Evolutionary conservation across 202 grass and related monocot species (phyloP).

Genomic region (Schoenoplectus triqueter): DNA sequence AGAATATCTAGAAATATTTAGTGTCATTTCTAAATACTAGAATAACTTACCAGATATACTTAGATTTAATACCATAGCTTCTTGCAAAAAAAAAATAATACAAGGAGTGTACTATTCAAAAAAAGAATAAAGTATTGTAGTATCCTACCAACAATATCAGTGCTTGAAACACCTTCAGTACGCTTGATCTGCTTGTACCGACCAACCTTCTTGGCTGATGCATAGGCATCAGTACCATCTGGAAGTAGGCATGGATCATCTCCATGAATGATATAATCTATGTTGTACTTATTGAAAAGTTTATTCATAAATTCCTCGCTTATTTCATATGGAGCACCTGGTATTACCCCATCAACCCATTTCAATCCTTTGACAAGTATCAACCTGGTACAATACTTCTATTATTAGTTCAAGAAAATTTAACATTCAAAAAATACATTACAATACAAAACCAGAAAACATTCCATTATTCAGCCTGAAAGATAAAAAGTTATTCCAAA

Average conservation of each 20-base stretch:
- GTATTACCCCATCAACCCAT: constrained; percentile 91
- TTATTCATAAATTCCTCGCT: constrained; percentile 92
- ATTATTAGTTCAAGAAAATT: constrained; percentile 19
- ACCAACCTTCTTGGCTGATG: constrained; percentile 74
- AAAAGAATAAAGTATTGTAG: constrained; percentile 17
- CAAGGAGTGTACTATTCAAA: not conserved
- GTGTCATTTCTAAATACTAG: not conserved
- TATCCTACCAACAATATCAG: constrained; percentile 80
- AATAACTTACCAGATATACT: not conserved
- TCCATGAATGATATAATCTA: constrained; percentile 90
- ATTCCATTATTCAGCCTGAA: constrained; percentile 3
- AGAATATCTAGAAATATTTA: not conserved
- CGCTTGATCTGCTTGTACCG: constrained; percentile 97
- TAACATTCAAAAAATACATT: not conserved
- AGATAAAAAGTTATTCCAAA: not conserved
- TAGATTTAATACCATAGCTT: not conserved
- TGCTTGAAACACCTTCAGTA: constrained; percentile 93
- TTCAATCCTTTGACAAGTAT: constrained; percentile 86
- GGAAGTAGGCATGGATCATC: constrained; percentile 91
- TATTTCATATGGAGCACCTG: constrained; percentile 82
- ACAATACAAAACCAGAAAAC: not conserved
- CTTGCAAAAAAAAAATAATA: not conserved
- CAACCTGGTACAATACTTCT: constrained; percentile 49
- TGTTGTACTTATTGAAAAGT: constrained; percentile 85
- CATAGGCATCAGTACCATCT: constrained; percentile 90